Evolutionary conservation across 2,329 filamentous ascomycete species (phyloP).

Genomic region (Domatiomyces globalis): DNA sequence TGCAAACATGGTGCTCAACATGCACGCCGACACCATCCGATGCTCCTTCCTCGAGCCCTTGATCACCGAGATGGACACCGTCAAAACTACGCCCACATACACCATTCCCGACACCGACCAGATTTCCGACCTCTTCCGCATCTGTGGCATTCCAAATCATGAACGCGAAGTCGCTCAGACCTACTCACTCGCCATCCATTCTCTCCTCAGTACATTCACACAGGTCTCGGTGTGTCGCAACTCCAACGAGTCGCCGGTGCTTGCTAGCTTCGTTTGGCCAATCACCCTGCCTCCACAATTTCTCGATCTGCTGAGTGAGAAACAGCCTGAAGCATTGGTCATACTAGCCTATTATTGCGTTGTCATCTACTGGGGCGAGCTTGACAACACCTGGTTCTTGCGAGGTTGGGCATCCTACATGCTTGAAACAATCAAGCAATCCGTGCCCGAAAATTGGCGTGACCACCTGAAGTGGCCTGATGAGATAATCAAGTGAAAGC

Average conservation of each 20-base stretch:
- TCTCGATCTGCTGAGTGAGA: conserved; percentile 25
- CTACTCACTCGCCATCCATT: conserved; percentile 20
- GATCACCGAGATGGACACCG: conserved; percentile 19
- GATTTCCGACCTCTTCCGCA: conserved; percentile 20
- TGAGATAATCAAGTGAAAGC: conserved; percentile 6
- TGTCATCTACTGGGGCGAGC: conserved; percentile 19
- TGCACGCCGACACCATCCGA: conserved; percentile 18
- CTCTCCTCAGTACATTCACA: conserved; percentile 21
- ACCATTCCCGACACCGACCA: conserved; percentile 17
- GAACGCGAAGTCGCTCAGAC: conserved; percentile 19
- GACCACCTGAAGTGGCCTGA: conserved; percentile 19
- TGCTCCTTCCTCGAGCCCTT: conserved; percentile 20
- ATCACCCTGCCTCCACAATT: conserved; percentile 24
- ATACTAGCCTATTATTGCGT: conserved; percentile 22
- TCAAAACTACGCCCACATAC: conserved; percentile 20
- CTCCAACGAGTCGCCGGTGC: conserved; percentile 18
- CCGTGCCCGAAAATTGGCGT: conserved; percentile 19
- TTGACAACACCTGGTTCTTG: conserved; percentile 21
- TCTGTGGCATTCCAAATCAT: conserved; percentile 17
- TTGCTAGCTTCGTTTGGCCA: conserved; percentile 25
- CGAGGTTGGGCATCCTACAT: conserved; percentile 20
- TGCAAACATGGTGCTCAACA: conserved; percentile 21
- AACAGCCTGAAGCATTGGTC: conserved; percentile 24
- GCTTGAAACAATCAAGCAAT: conserved; percentile 19
- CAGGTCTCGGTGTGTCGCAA: conserved; percentile 19